Evolutionary conservation across 2,329 filamentous ascomycete genomes (phyloP).

Genomic region (Cadophora malorum): DNA sequence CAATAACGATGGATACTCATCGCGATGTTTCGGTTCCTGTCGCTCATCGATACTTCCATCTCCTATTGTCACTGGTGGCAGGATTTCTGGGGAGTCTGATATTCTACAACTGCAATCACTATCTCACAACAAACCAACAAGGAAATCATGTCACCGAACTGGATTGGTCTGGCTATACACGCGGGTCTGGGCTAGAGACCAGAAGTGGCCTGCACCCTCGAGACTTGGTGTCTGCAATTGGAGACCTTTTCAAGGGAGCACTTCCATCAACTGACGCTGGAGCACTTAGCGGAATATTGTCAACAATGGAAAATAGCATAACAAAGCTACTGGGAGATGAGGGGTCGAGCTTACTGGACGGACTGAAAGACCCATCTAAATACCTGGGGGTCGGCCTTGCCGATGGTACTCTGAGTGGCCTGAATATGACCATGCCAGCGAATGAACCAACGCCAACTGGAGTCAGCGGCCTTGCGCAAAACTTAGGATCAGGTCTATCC

Average conservation of each 20-base stretch:
- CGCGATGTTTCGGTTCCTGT: neutral
- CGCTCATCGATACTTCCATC: neutral
- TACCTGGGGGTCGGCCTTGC: slow-evolving; percentile 15
- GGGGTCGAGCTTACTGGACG: neutral
- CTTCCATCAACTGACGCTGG: slow-evolving; percentile 2
- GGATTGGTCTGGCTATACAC: too few relatives aligned
- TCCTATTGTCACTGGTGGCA: neutral
- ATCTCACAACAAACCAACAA: neutral
- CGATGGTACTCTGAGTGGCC: slow-evolving; percentile 8
- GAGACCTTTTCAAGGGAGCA: neutral
- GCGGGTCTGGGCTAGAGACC: neutral
- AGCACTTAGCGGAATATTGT: neutral
- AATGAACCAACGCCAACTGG: slow-evolving; percentile 16
- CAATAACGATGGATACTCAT: neutral
- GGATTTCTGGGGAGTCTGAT: neutral
- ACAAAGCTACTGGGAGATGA: neutral
- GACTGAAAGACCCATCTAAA: slow-evolving; percentile 9
- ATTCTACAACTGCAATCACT: neutral
- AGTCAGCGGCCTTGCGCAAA: neutral
- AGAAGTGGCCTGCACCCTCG: neutral
- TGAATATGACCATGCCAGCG: slow-evolving; percentile 5
- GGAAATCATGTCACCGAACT: neutral
- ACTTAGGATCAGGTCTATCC: neutral
- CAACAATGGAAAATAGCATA: neutral
- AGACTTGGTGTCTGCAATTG: slow-evolving; percentile 1